Evolutionary conservation across 2,329 filamentous ascomycete species (phyloP).

Genomic region (Pestalotiopsis fici): DNA sequence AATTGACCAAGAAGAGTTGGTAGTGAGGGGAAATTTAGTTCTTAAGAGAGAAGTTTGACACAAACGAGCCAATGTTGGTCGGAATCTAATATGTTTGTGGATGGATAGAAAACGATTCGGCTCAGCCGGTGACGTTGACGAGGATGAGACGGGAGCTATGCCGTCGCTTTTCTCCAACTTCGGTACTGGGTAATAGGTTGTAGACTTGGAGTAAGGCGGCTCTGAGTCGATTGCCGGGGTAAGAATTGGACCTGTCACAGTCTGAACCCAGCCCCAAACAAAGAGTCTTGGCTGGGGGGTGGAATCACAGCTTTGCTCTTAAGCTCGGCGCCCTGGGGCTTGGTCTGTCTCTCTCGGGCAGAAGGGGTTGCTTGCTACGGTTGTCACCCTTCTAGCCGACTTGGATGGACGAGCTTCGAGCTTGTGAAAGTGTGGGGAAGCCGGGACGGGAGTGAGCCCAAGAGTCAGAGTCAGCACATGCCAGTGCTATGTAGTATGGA

Average conservation of each 20-base stretch:
- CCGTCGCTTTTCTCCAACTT: conserved; percentile 6
- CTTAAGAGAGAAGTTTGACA: conserved; percentile 1
- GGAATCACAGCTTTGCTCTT: background rate
- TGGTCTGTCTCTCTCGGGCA: conserved; percentile 1
- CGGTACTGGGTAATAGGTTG: conserved; percentile 2
- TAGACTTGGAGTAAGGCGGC: background rate
- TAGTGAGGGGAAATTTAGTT: background rate
- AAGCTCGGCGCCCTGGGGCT: conserved; percentile 10
- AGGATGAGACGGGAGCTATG: conserved; percentile 8
- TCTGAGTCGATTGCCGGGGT: conserved; percentile 1
- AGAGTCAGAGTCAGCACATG: background rate
- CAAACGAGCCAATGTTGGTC: background rate
- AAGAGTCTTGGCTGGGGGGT: background rate
- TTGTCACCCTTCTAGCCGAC: conserved; percentile 7
- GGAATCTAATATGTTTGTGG: background rate
- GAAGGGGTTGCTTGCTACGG: conserved; percentile 3
- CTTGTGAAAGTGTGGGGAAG: conserved; percentile 35
- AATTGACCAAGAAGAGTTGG: background rate
- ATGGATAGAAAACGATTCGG: background rate
- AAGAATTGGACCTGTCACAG: background rate
- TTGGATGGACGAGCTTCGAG: conserved; percentile 14
- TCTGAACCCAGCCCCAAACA: background rate
- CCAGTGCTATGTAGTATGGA: too few species aligned
- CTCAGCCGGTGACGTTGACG: conserved; percentile 2
- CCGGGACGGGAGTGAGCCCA: background rate